Conservation (phyloP, 1,284 basidiomycete species). For the Tilletia horrida region DNA sequence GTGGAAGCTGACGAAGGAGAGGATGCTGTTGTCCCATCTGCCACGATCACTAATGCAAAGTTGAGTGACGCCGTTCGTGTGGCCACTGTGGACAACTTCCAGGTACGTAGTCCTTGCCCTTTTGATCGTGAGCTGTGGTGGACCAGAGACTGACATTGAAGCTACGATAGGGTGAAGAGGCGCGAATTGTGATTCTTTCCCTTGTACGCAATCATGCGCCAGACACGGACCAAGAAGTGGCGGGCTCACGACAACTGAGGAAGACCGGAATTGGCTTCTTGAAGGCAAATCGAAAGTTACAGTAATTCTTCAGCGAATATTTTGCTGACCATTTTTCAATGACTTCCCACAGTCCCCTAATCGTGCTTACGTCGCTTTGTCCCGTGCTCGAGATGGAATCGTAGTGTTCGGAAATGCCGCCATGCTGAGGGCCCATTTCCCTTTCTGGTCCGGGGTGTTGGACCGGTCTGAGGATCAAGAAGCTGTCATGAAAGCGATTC, state of each 20-base stretch:
- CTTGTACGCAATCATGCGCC: constrained; percentile 64
- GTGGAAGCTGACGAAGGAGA: constrained; percentile 59
- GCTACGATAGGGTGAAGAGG: constrained; percentile 47
- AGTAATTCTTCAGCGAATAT: too few relatives aligned
- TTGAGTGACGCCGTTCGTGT: constrained; percentile 58
- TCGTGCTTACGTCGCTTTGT: constrained; percentile 65
- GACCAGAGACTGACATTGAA: constrained; percentile 61
- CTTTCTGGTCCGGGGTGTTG: constrained; percentile 66
- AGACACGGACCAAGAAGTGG: constrained; percentile 51
- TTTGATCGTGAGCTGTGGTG: neutral
- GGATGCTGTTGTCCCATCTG: constrained; percentile 60
- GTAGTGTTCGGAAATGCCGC: constrained; percentile 69
- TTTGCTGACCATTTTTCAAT: neutral
- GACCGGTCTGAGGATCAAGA: constrained; percentile 61
- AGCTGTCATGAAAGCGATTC: constrained; percentile 62
- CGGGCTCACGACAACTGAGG: constrained; percentile 20
- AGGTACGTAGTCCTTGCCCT: constrained; percentile 57
- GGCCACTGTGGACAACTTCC: constrained; percentile 73
- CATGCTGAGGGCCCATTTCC: constrained; percentile 49
- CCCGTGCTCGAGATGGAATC: constrained; percentile 68
- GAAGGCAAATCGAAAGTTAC: constrained; percentile 57
- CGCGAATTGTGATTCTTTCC: constrained; percentile 66
- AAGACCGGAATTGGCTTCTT: constrained; percentile 67
- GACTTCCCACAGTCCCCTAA: constrained; percentile 35
- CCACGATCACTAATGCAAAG: constrained; percentile 51